Conservation (phyloP, 202 grass and related monocot genomes). For the Saccharum hybrid region DNA sequence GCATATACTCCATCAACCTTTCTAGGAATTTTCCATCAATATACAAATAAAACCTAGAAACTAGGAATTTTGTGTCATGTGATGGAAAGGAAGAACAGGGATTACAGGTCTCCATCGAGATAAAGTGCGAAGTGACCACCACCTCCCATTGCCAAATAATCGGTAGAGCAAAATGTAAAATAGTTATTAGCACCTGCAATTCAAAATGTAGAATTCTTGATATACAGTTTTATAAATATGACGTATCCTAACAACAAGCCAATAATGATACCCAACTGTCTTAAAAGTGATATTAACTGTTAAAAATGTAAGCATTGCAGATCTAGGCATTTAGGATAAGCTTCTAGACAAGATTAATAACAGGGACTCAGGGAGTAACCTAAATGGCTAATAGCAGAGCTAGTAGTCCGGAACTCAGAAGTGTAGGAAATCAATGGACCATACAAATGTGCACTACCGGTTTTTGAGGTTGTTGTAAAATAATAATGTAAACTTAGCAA, state of each 20-base stretch:
- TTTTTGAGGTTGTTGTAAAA: not conserved
- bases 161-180: conserved; percentile 78
- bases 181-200: conserved; percentile 91
- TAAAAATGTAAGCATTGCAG: conserved; percentile 19
- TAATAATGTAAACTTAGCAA: conserved; percentile 16
- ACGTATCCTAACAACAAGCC: conserved; percentile 8
- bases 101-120: conserved; percentile 90
- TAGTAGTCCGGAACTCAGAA: conserved; percentile 3
- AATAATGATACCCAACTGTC: not conserved
- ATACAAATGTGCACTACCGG: not conserved
- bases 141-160: conserved; percentile 92
- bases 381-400: conserved; percentile 10
- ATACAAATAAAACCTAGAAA: conserved; percentile 13
- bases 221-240: conserved; percentile 6
- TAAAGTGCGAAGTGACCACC: conserved; percentile 95
- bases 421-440: not conserved
- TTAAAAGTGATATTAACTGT: conserved; percentile 3
- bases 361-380: no score
- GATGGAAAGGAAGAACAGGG: conserved; percentile 30
- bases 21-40: not conserved
- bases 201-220: conserved; percentile 13
- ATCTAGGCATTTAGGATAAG: conserved; percentile 16
- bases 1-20: not conserved
- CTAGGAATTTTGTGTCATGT: not conserved
- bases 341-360: not conserved